These are phyloP conservation scores for Nannochloropsis gaditana DNA, from an alignment of 108 stramenopile species.

Conservation along the genomic window DNA sequence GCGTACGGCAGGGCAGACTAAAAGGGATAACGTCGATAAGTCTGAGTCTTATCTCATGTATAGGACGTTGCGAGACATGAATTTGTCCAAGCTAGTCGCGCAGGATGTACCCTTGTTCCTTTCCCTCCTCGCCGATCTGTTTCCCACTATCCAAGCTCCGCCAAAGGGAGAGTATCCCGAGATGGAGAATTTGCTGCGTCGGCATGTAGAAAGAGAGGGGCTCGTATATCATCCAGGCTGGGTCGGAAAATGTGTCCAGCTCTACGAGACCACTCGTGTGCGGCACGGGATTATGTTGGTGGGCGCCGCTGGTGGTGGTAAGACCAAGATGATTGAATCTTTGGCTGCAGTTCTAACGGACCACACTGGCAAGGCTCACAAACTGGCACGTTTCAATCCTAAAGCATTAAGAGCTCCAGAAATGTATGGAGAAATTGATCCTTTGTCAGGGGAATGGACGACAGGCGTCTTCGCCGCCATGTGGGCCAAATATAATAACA, in stretches of 20 bases:
- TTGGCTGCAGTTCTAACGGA: conserved; percentile 67
- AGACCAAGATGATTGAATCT: conserved; percentile 74
- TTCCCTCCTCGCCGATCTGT: conserved; percentile 73
- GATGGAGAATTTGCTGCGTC: conserved; percentile 61
- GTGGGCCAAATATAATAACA: conserved; percentile 82
- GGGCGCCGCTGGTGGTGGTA: conserved; percentile 78
- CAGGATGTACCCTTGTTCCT: conserved; percentile 86
- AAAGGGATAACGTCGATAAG: conserved; percentile 68
- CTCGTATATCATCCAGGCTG: conserved; percentile 58
- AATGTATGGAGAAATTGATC: conserved; percentile 87
- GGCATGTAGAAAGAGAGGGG: conserved; percentile 58
- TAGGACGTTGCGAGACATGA: conserved; percentile 83
- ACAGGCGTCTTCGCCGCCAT: conserved; percentile 85
- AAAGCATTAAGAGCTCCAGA: conserved; percentile 82
- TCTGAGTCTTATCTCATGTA: conserved; percentile 73
- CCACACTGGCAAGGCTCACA: conserved; percentile 64
- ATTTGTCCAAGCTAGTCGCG: conserved; percentile 78
- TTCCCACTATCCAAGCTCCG: conserved; percentile 66
- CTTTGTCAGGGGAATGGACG: conserved; percentile 78
- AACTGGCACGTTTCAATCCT: conserved; percentile 73
- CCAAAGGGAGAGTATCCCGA: conserved; percentile 70
- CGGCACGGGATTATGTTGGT: conserved; percentile 86
- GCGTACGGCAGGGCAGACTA: conserved; percentile 76
- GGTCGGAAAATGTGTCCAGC: conserved; percentile 77
- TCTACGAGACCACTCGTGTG: conserved; percentile 68